Base-by-base conservation (phyloP, 148 eudicot species). In the Selenicereus undatus region DNA sequence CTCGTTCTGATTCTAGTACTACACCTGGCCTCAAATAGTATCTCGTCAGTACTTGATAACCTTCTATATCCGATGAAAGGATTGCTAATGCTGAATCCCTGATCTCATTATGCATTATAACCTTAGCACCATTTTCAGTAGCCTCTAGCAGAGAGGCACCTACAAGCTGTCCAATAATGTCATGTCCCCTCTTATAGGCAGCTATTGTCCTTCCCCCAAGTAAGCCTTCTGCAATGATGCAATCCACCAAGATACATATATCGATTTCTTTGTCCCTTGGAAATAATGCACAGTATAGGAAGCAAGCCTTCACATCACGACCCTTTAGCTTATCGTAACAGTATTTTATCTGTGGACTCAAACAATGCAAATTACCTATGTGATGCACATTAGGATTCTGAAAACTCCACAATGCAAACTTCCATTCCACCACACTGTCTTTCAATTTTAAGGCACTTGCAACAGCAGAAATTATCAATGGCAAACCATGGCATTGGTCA, bases 51-150 rank as follows among this genome's bases (percentile, higher is more conserved):
- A 76, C 71, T n/a, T 27, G 52, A 80, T 11, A 35, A 76, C 76
- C 73, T 71, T 84, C 83, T 4, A 24, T 32, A 26, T 64, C 71
- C 12, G 70, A 65, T 16, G 80, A 72, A 72, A 84, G 80, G 43
- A 84, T 76, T 76, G 62, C 83, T 72, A 84, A 80, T 29, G 86
- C 86, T 18, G 82, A 69, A 80, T 76, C 80, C 45, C 77, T 76
- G 36, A 80, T 78, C 22, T 76, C 73, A 48, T 71, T 45, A 58
- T 80, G 83, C 83, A 84, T 76, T 73, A 30, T 71, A 71, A 84
- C 83, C 80, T 17, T 48, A 21, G 22, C 21, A 77, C 70, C 58
- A 42, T 73, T 70, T n/a, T 77, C 77, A 71, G 48, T 76, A 73
- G 35, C 69, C 81, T 80, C 86, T 51, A 84, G 52, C 24, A 80